Conservation (phyloP, 2,329 filamentous ascomycete species). For the Salinomyces thailandicus region DNA sequence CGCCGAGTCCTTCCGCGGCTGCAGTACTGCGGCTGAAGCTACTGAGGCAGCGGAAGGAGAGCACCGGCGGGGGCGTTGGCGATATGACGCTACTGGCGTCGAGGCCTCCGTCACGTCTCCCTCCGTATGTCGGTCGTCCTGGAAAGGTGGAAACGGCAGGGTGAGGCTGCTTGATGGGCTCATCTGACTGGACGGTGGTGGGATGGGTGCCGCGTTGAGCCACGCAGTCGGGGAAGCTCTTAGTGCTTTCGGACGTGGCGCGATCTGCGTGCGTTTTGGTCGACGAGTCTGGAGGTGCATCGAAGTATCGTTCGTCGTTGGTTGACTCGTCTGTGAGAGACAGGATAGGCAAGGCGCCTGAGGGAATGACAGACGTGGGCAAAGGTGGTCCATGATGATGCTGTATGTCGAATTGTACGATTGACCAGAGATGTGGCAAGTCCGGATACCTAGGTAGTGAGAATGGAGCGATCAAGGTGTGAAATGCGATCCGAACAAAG, state of each 20-base stretch:
- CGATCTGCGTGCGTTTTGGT: constrained; percentile 6
- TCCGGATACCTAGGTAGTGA: background rate
- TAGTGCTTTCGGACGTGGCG: constrained; percentile 6
- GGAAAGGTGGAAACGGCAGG: background rate
- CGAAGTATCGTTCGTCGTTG: background rate
- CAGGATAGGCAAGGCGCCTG: constrained; percentile 22
- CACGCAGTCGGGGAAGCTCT: constrained; percentile 2
- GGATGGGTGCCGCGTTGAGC: background rate
- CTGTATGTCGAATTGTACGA: constrained; percentile 1
- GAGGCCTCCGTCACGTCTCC: background rate
- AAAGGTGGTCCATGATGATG: constrained; percentile 21
- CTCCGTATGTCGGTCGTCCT: constrained; percentile 1
- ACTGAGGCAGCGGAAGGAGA: no score
- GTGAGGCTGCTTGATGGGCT: background rate
- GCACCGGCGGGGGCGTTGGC: background rate
- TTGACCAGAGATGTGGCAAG: background rate
- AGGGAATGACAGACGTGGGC: constrained; percentile 20
- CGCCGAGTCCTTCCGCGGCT: constrained; percentile 13
- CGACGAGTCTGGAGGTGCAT: constrained; percentile 1
- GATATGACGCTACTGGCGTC: background rate
- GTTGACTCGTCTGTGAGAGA: constrained; percentile 13
- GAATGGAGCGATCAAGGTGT: background rate
- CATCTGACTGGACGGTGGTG: background rate
- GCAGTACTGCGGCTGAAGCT: background rate
- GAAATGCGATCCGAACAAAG: background rate